phyloP scores from a whole-genome alignment of 2,329 filamentous ascomycete species.

The Biscogniauxia mediterranea region DNA sequence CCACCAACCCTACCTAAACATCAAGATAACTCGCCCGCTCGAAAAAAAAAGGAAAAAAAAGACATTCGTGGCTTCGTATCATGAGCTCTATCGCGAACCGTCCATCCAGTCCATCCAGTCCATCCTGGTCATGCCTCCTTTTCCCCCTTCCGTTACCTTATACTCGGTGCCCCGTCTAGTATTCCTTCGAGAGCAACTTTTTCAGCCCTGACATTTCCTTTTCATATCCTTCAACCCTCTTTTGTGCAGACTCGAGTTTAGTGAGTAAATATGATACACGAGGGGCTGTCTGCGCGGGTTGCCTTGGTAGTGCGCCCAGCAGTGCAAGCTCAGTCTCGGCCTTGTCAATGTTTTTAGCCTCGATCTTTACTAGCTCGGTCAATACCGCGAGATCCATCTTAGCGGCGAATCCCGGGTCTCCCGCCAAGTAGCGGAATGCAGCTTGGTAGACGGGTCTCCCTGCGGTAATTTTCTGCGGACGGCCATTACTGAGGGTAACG shows the following conservation, averaged over 20 bases:
- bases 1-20: not conserved
- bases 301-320: constrained; percentile 67
- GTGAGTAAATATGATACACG: constrained; percentile 69
- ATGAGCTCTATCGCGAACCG: not conserved
- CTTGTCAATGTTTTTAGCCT: constrained; percentile 73
- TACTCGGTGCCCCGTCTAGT: constrained; percentile 5
- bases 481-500: constrained; percentile 69
- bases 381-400: constrained; percentile 72
- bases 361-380: constrained; percentile 65
- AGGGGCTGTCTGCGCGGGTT: constrained; percentile 65
- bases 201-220: constrained; percentile 69
- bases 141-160: not conserved
- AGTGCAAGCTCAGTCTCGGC: constrained; percentile 73
- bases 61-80: not conserved
- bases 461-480: constrained; percentile 73
- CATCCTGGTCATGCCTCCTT: not conserved
- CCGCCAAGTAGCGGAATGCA: constrained; percentile 70
- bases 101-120: not conserved
- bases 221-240: constrained; percentile 72
- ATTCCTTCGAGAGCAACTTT: constrained; percentile 56
- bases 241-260: constrained; percentile 73
- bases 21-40: not conserved
- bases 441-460: constrained; percentile 87
- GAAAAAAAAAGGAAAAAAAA: not conserved
- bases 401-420: constrained; percentile 70